phyloP scores from a whole-genome alignment of 2,329 filamentous ascomycete species.

The Fusarium concolor region DNA sequence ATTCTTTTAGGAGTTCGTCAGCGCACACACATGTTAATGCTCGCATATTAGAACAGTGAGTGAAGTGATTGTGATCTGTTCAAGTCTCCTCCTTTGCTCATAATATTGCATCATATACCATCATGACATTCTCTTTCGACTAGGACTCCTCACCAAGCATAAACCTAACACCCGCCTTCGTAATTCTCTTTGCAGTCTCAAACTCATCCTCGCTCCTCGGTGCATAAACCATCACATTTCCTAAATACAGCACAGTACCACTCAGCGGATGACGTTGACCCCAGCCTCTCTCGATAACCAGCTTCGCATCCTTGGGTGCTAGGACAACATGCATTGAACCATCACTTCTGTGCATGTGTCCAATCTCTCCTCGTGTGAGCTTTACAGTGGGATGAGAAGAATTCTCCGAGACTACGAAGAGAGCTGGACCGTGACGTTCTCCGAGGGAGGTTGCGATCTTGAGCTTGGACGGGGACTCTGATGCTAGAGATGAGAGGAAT shows the following conservation, averaged over 20 bases:
- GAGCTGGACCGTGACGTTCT: slow-evolving; percentile 29
- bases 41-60: too few species aligned
- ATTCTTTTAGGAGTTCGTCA: too few species aligned
- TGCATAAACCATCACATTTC: slow-evolving; percentile 34
- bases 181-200: slow-evolving; percentile 15
- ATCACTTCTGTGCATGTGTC: slow-evolving; percentile 33
- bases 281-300: slow-evolving; percentile 30
- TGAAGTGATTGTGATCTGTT: not conserved
- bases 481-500: slow-evolving; percentile 29
- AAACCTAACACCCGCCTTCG: slow-evolving; percentile 14
- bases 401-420: slow-evolving; percentile 11
- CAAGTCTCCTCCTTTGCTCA: not conserved
- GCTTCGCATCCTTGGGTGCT: slow-evolving; percentile 26
- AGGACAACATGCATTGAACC: slow-evolving; percentile 33
- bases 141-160: slow-evolving; percentile 26
- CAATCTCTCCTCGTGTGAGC: slow-evolving; percentile 16
- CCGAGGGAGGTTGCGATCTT: slow-evolving; percentile 28
- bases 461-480: slow-evolving; percentile 14
- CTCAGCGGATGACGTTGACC: slow-evolving; percentile 31
- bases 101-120: not conserved
- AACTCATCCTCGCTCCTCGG: slow-evolving; percentile 24
- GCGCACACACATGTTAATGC: too few species aligned
- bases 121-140: not conserved
- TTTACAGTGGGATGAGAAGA: slow-evolving; percentile 5
- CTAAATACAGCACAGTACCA: slow-evolving; percentile 27